phyloP scores from a whole-genome alignment of 108 stramenopile species.

The Cyclostephanos tholiformis region DNA sequence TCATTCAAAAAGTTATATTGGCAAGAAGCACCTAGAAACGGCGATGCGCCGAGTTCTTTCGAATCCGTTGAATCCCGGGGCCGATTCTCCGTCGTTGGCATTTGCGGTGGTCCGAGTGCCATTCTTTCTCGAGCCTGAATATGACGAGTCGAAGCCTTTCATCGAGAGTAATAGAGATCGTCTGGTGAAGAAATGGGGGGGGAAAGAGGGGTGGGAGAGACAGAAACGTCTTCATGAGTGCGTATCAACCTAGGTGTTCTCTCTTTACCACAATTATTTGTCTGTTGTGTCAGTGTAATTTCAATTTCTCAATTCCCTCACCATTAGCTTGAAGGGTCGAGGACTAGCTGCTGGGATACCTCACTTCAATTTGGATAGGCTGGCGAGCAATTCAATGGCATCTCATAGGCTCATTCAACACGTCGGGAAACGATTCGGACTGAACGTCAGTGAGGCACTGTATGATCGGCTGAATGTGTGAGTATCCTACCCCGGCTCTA shows the following conservation, averaged over 20 bases:
- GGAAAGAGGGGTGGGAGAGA: conserved; percentile 68
- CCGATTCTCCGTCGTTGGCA: conserved; percentile 50
- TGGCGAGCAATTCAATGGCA: conserved; percentile 85
- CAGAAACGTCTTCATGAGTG: conserved; percentile 75
- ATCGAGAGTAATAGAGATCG: conserved; percentile 84
- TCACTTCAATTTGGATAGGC: conserved; percentile 85
- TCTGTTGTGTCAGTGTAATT: background rate
- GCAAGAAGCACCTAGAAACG: conserved; percentile 77
- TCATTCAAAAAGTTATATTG: conserved; percentile 58
- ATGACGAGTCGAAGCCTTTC: conserved; percentile 68
- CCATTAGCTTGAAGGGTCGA: conserved; percentile 65
- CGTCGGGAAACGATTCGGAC: conserved; percentile 75
- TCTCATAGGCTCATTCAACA: conserved; percentile 84
- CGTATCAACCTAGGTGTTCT: conserved; percentile 1
- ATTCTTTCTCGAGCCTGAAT: conserved; percentile 86
- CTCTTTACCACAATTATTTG: background rate
- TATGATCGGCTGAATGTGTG: conserved; percentile 80
- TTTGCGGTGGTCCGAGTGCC: conserved; percentile 84
- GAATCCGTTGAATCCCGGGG: conserved; percentile 50
- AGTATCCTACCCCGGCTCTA: conserved; percentile 20
- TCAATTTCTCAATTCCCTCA: conserved; percentile 1
- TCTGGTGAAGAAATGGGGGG: conserved; percentile 84
- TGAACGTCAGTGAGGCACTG: conserved; percentile 68
- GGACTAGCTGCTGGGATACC: conserved; percentile 80
- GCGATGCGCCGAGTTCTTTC: conserved; percentile 69